Percentiles rank a stretch among this genome's conserved stretches.
Conservation (phyloP, 1,139 yeast species). For the Pichiaceae sp. region DNA sequence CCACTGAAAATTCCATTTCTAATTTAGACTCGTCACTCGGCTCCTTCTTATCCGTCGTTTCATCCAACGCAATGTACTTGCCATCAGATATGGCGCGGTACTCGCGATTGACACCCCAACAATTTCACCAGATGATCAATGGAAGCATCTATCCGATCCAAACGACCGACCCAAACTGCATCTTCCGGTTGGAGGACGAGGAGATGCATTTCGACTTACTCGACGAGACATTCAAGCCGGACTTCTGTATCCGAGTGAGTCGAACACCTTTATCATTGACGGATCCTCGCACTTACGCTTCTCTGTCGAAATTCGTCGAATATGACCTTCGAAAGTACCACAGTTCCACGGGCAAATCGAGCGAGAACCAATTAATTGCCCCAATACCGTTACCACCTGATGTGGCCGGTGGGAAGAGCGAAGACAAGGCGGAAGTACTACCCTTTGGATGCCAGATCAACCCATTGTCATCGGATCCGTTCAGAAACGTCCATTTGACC, state of each 20-base stretch:
- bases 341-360: conserved; percentile 24
- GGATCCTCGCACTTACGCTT: conserved; percentile 28
- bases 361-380: conserved; percentile 20
- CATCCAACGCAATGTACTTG: conserved; percentile 25
- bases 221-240: conserved; percentile 22
- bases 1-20: too few relatives aligned
- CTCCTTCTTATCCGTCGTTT: too few relatives aligned
- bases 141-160: conserved; percentile 23
- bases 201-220: conserved; percentile 23
- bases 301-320: conserved; percentile 27
- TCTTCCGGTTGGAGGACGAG: conserved; percentile 19
- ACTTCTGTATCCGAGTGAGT: conserved; percentile 23
- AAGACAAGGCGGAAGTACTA: conserved; percentile 30
- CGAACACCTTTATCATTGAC: conserved; percentile 25
- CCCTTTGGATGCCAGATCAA: conserved; percentile 51
- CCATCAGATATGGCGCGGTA: conserved; percentile 22
- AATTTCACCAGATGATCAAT: conserved; percentile 20
- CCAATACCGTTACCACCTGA: conserved; percentile 22
- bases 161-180: conserved; percentile 23
- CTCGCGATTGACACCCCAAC: conserved; percentile 16
- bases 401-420: conserved; percentile 31
- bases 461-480: conserved; percentile 46
- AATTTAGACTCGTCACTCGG: too few relatives aligned
- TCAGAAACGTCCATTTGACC: conserved; percentile 40
- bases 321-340: conserved; percentile 25